Evolutionary conservation across 495 filamentous ascomycete genomes (phyloP).

Genomic region (Podospora pseudopauciseta): DNA sequence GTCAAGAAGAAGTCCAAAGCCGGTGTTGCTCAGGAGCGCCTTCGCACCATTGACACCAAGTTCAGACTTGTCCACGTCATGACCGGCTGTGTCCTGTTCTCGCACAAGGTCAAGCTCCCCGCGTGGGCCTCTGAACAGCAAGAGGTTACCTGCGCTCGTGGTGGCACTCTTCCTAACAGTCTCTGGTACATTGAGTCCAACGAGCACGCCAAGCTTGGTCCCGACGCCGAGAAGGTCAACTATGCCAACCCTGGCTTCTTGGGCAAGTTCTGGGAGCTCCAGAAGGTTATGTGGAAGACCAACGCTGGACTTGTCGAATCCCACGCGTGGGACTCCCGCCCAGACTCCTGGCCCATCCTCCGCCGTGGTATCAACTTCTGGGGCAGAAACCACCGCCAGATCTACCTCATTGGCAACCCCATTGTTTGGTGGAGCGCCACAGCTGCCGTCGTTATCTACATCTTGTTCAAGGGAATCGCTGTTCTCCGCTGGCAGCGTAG

Average conservation of each 20-base stretch:
- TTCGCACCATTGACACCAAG: slow-evolving; percentile 94
- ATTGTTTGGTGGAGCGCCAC: slow-evolving; percentile 92
- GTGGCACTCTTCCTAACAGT: slow-evolving; percentile 90
- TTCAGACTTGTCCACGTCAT: slow-evolving; percentile 93
- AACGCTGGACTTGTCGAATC: slow-evolving; percentile 96
- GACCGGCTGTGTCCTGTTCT: slow-evolving; percentile 95
- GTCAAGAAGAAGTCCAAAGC: slow-evolving; percentile 84
- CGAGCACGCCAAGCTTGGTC: slow-evolving; percentile 69
- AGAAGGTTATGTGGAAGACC: slow-evolving; percentile 98
- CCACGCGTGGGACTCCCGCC: slow-evolving; percentile 96
- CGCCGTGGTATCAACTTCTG: slow-evolving; percentile 98
- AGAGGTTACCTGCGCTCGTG: slow-evolving; percentile 94
- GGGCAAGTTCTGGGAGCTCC: slow-evolving; percentile 98
- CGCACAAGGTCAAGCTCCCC: slow-evolving; percentile 96
- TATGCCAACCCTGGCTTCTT: slow-evolving; percentile 94
- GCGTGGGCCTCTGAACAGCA: slow-evolving; percentile 97
- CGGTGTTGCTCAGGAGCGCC: slow-evolving; percentile 70
- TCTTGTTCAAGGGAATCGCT: slow-evolving; percentile 80
- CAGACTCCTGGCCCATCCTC: slow-evolving; percentile 88
- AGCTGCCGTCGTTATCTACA: slow-evolving; percentile 71
- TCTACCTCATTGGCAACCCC: slow-evolving; percentile 95
- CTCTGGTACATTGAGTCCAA: slow-evolving; percentile 96
- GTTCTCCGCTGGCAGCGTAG: slow-evolving; percentile 91
- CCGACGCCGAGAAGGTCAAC: slow-evolving; percentile 84
- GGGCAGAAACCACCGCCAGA: slow-evolving; percentile 89